phyloP scores from a whole-genome alignment of 2,329 filamentous ascomycete genomes.

The Uncinocarpus reesii region DNA sequence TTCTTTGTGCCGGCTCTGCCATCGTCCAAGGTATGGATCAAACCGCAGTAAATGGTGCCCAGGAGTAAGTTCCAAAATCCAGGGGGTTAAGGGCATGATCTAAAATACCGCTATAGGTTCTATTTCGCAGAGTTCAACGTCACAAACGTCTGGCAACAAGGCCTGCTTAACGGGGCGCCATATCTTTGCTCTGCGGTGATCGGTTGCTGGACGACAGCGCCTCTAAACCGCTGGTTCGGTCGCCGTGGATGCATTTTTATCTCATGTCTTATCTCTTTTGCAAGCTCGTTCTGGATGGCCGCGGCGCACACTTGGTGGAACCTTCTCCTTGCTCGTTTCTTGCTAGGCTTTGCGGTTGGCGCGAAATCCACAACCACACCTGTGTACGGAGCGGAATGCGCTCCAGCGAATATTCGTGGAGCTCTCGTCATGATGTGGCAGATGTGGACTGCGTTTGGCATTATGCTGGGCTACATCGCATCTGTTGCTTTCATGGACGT shows the following conservation, averaged over 20 bases:
- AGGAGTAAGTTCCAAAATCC: constrained; percentile 7
- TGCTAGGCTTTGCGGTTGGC: constrained; percentile 54
- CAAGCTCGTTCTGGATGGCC: constrained; percentile 53
- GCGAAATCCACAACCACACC: constrained; percentile 47
- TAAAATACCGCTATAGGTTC: constrained; percentile 7
- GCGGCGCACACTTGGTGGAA: constrained; percentile 46
- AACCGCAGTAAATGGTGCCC: constrained; percentile 35
- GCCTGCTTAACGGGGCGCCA: constrained; percentile 32
- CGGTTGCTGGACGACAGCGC: constrained; percentile 53
- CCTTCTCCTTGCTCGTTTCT: constrained; percentile 42
- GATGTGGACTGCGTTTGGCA: constrained; percentile 45
- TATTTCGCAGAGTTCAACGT: constrained; percentile 14
- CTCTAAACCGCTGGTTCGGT: constrained; percentile 45
- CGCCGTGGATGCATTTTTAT: constrained; percentile 52
- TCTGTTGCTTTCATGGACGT: constrained; percentile 54
- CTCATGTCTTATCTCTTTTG: constrained; percentile 48
- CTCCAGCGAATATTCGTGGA: constrained; percentile 45
- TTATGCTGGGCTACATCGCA: constrained; percentile 55
- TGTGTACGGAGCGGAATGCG: constrained; percentile 46
- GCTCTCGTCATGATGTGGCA: constrained; percentile 48
- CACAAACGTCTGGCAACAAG: constrained; percentile 18
- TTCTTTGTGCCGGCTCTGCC: constrained; percentile 41
- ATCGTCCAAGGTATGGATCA: constrained; percentile 43
- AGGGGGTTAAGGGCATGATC: not conserved
- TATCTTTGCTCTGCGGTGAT: constrained; percentile 31